Evolutionary conservation across 129 eudicot genomes (phyloP).

Genomic region (Silybum marianum): DNA sequence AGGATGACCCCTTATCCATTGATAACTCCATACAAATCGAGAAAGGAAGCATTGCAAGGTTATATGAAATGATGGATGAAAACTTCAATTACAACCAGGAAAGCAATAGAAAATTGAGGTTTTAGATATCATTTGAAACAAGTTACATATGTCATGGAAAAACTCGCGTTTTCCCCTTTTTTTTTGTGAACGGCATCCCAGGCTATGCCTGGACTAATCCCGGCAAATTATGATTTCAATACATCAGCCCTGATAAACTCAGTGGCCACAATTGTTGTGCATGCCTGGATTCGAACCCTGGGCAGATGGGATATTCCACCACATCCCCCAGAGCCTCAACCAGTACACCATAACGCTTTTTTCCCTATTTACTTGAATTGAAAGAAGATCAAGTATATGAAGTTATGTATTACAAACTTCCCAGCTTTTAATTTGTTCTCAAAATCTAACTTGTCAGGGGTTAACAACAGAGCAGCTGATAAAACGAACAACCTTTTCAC

Average conservation of each 20-base stretch:
- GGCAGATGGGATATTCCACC: too few relatives aligned
- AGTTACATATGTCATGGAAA: neutral
- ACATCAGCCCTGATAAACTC: too few relatives aligned
- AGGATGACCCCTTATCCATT: neutral
- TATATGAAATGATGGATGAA: neutral
- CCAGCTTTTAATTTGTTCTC: neutral
- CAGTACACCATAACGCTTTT: too few relatives aligned
- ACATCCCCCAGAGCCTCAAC: too few relatives aligned
- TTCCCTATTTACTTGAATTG: neutral
- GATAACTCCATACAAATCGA: neutral
- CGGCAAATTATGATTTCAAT: too few relatives aligned
- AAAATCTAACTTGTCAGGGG: neutral
- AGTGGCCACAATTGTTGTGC: too few relatives aligned
- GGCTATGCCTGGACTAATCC: too few relatives aligned
- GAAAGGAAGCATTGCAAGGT: neutral
- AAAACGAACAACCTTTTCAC: neutral
- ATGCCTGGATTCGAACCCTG: too few relatives aligned
- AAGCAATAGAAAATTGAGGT: neutral
- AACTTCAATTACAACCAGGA: neutral
- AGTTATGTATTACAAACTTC: neutral
- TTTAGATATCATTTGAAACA: conserved; percentile 1
- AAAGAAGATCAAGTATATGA: neutral
- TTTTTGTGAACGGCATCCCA: too few relatives aligned
- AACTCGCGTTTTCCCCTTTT: too few relatives aligned
- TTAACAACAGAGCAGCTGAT: neutral